Percentiles rank a stretch among this genome's conserved stretches.
Evolutionary conservation across 2,329 filamentous ascomycete genomes (phyloP).

Genomic region (Xylaria polymorpha): DNA sequence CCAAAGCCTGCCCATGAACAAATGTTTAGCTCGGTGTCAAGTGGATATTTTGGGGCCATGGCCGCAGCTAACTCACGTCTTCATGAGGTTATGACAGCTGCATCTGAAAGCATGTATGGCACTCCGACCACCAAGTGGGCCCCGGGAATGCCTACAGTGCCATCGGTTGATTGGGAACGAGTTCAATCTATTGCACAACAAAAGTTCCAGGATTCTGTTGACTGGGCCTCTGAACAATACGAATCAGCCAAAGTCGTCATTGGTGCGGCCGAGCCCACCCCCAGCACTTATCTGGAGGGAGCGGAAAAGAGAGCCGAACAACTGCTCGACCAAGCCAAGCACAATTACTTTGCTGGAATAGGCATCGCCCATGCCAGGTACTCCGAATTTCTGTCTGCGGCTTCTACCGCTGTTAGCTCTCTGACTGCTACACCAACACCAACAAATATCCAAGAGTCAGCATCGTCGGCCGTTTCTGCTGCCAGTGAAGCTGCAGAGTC

Average conservation of each 20-base stretch:
- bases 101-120: slow-evolving; percentile 62
- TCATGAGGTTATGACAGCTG: slow-evolving; percentile 65
- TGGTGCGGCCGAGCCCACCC: slow-evolving; percentile 70
- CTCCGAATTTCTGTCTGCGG: slow-evolving; percentile 77
- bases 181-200: slow-evolving; percentile 75
- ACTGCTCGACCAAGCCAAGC: slow-evolving; percentile 70
- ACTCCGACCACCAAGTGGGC: slow-evolving; percentile 57
- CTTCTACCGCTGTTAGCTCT: slow-evolving; percentile 74
- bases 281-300: slow-evolving; percentile 56
- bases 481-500: slow-evolving; percentile 63
- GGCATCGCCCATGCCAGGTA: slow-evolving; percentile 84
- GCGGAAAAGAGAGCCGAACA: slow-evolving; percentile 62
- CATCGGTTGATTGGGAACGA: slow-evolving; percentile 60
- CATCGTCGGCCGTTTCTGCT: slow-evolving; percentile 58
- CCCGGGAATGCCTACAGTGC: slow-evolving; percentile 52
- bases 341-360: slow-evolving; percentile 80
- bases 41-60: slow-evolving; percentile 74
- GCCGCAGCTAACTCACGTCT: slow-evolving; percentile 70
- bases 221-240: slow-evolving; percentile 77
- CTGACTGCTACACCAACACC: slow-evolving; percentile 70
- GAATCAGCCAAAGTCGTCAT: slow-evolving; percentile 74
- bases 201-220: slow-evolving; percentile 75
- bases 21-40: slow-evolving; percentile 74
- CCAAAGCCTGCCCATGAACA: slow-evolving; percentile 76
- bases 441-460: slow-evolving; percentile 63